Conservation (phyloP, 2,329 filamentous ascomycete species). For the Bipolaris victoriae region DNA sequence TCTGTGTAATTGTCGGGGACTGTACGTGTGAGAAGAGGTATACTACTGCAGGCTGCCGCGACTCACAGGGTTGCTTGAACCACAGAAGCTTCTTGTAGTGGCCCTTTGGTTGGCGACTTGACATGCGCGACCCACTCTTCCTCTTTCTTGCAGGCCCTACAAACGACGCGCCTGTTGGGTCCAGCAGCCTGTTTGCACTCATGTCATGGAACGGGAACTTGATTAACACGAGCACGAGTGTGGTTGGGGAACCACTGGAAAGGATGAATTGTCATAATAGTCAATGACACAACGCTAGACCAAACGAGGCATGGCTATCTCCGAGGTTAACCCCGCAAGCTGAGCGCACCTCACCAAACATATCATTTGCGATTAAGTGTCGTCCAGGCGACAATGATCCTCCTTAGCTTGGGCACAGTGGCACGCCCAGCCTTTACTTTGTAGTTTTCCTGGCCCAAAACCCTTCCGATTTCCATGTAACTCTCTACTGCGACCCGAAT, state of each 20-base stretch:
- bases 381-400: constrained; percentile 65
- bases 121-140: constrained; percentile 63
- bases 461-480: constrained; percentile 76
- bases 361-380: constrained; percentile 51
- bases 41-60: not conserved
- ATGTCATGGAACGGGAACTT: constrained; percentile 7
- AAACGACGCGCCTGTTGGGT: constrained; percentile 21
- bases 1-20: constrained; percentile 99
- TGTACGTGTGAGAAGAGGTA: constrained; percentile 44
- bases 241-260: not conserved
- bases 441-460: constrained; percentile 59
- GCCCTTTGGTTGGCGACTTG: constrained; percentile 71
- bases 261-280: not conserved
- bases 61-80: constrained; percentile 92
- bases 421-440: constrained; percentile 53
- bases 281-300: not conserved
- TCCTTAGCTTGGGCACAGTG: constrained; percentile 55
- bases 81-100: constrained; percentile 96
- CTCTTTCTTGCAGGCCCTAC: constrained; percentile 47
- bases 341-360: not conserved
- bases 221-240: constrained; percentile 1
- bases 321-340: constrained; percentile 5
- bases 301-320: constrained; percentile 3
- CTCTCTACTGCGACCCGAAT: constrained; percentile 74
- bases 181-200: constrained; percentile 22